phyloP scores from a whole-genome alignment of 208 protist species.

The Kentomonas sorsogonicus region DNA sequence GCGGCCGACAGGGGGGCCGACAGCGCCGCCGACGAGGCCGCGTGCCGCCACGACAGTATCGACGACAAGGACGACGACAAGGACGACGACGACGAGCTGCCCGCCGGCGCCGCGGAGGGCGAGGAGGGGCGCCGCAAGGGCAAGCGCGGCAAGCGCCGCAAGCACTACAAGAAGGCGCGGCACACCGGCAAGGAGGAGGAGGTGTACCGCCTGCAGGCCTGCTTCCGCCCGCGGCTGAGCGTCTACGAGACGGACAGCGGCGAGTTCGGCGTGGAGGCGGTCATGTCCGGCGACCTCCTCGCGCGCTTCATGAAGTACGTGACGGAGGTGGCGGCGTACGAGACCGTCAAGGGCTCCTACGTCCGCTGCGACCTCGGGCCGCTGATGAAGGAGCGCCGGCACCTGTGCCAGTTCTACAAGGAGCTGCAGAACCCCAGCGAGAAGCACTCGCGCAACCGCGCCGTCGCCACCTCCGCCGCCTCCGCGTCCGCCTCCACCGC shows the following conservation, averaged over 20 bases:
- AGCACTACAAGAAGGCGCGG: no score
- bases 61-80: slow-evolving; percentile 9
- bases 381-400: slow-evolving; percentile 70
- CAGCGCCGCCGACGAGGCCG: neutral
- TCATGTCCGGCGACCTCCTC: slow-evolving; percentile 56
- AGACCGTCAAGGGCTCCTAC: slow-evolving; percentile 62
- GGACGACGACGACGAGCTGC: slow-evolving; percentile 2
- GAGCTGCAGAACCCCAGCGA: slow-evolving; percentile 34
- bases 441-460: no score
- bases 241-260: slow-evolving; percentile 37
- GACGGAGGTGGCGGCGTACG: slow-evolving; percentile 56
- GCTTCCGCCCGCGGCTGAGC: slow-evolving; percentile 19
- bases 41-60: neutral
- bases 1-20: neutral
- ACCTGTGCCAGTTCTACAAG: slow-evolving; percentile 18
- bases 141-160: slow-evolving; percentile 27
- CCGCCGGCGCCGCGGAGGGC: neutral
- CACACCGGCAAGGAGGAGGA: slow-evolving; percentile 36
- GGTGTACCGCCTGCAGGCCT: slow-evolving; percentile 41
- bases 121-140: slow-evolving; percentile 21
- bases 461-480: no score
- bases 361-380: slow-evolving; percentile 73
- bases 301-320: slow-evolving; percentile 73
- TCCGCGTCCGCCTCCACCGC: no score
- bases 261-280: slow-evolving; percentile 56